A percentile compares a stretch with the other conserved stretches of the same genome.
Conservation (phyloP, 805 yeast species). For the Groenewaldozyma salmanticensis region DNA sequence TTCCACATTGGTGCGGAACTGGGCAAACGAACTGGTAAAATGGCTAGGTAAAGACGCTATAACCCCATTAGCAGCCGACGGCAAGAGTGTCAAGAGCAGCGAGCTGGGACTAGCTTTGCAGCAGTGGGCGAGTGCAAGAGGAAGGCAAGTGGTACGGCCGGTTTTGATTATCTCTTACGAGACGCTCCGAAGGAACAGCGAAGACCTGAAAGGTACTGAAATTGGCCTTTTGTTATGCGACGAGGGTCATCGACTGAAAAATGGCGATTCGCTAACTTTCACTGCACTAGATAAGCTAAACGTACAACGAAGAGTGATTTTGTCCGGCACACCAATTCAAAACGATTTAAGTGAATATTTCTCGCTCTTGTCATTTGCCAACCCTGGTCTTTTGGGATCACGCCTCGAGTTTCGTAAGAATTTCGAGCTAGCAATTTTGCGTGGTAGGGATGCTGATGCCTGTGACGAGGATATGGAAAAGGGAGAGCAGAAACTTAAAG, state of each 20-base stretch:
- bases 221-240: slow-evolving; percentile 82
- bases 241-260: slow-evolving; percentile 75
- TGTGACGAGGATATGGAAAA: slow-evolving; percentile 61
- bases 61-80: slow-evolving; percentile 86
- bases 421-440: slow-evolving; percentile 68
- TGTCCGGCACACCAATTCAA: slow-evolving; percentile 96
- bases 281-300: slow-evolving; percentile 75
- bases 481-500: slow-evolving; percentile 62
- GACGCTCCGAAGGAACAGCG: slow-evolving; percentile 79
- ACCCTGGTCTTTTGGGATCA: slow-evolving; percentile 86
- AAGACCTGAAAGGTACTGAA: slow-evolving; percentile 60
- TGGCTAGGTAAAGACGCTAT: slow-evolving; percentile 93
- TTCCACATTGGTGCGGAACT: slow-evolving; percentile 81
- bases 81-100: slow-evolving; percentile 59
- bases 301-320: slow-evolving; percentile 80
- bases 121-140: slow-evolving; percentile 82
- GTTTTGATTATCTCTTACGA: slow-evolving; percentile 92
- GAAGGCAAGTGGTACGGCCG: slow-evolving; percentile 84
- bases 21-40: slow-evolving; percentile 94
- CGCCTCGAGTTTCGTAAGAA: slow-evolving; percentile 75
- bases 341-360: slow-evolving; percentile 92
- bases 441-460: slow-evolving; percentile 86
- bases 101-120: slow-evolving; percentile 60
- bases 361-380: slow-evolving; percentile 81
- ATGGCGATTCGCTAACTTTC: slow-evolving; percentile 88